Percentiles rank a stretch among this genome's conserved stretches.
phyloP scores from a whole-genome alignment of 192 early-diverging fungal species.

The Rhizoclosmatium globosum region DNA sequence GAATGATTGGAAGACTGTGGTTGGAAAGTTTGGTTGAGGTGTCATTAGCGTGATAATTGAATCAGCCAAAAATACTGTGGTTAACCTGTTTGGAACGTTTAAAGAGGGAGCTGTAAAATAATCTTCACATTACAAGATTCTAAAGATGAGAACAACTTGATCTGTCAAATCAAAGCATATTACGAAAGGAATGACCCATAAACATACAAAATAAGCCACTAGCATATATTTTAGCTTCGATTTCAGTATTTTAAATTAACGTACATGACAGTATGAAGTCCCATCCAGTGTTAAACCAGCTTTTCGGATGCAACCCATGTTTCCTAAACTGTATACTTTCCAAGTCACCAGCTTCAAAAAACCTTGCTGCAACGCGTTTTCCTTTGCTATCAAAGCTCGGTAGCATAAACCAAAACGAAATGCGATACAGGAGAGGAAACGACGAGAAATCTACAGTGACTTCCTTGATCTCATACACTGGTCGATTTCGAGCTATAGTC shows the following conservation, averaged over 20 bases:
- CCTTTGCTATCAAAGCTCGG: too few species aligned
- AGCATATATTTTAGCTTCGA: neutral
- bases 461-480: too few species aligned
- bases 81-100: too few species aligned
- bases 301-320: slow-evolving; percentile 12
- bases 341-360: neutral
- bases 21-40: neutral
- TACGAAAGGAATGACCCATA: slow-evolving; percentile 8
- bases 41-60: neutral
- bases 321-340: neutral
- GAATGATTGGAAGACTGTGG: neutral
- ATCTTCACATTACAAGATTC: too few species aligned
- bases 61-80: too few species aligned
- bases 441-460: too few species aligned
- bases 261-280: neutral
- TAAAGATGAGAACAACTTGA: too few species aligned
- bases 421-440: too few species aligned
- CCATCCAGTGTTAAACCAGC: neutral
- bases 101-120: too few species aligned
- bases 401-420: too few species aligned
- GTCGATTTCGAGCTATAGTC: too few species aligned
- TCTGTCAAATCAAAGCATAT: slow-evolving; percentile 1
- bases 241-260: neutral
- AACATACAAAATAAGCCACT: neutral
- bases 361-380: too few species aligned